These are phyloP conservation scores for Fusarium nurragi DNA, from an alignment of 2,329 filamentous ascomycete genomes.

Conservation along the genomic window DNA sequence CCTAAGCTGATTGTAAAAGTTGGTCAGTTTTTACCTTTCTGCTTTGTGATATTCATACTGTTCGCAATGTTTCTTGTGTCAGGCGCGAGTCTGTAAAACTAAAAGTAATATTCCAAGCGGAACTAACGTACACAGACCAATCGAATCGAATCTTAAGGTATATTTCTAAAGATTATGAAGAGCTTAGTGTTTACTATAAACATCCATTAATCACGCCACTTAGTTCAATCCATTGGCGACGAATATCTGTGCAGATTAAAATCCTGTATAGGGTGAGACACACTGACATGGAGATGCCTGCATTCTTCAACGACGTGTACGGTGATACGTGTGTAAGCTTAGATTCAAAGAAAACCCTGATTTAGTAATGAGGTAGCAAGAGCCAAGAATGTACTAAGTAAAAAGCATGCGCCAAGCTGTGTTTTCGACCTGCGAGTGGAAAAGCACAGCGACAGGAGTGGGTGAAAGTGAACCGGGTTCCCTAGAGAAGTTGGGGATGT, in stretches of 20 bases:
- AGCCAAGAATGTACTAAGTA: not conserved
- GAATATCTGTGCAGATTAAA: not conserved
- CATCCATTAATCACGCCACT: not conserved
- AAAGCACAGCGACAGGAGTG: not conserved
- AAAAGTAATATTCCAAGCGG: not conserved
- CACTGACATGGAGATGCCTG: not conserved
- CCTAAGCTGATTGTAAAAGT: not conserved
- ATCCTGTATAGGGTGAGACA: conserved; percentile 11
- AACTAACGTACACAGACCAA: not conserved
- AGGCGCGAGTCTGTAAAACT: not conserved
- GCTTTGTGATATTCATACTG: no score
- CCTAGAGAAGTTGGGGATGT: not conserved
- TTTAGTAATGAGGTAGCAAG: conserved; percentile 1
- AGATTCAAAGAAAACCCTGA: conserved; percentile 1
- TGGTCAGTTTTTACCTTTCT: no score
- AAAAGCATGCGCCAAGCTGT: not conserved
- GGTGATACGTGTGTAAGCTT: conserved; percentile 3
- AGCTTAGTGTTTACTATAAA: not conserved
- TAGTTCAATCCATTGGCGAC: not conserved
- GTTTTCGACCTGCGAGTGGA: not conserved
- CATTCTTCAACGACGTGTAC: not conserved
- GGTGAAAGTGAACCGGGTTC: conserved; percentile 13
- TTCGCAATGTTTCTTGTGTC: no score
- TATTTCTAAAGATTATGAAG: not conserved
- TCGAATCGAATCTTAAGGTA: not conserved